Evolutionary conservation across 78 protist genomes (phyloP).

Genomic region (Tieghemostelium lacteum): DNA sequence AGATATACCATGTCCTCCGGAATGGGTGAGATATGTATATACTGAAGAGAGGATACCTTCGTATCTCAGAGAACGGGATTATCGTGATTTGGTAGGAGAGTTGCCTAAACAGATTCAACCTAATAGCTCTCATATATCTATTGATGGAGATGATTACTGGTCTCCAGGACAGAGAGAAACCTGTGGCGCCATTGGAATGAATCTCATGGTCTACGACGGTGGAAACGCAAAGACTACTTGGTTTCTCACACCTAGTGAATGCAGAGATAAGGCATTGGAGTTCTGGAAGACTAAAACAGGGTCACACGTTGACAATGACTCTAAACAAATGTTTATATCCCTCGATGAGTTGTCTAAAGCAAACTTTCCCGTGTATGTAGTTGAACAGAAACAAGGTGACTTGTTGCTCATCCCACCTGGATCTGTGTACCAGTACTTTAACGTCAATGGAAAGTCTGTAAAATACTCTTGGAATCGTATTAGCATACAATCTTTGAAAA

Average conservation of each 20-base stretch:
- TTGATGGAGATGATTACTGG: constrained; percentile 48
- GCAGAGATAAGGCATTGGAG: not conserved
- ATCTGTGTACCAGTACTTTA: constrained; percentile 28
- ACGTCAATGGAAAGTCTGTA: constrained; percentile 26
- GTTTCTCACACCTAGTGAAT: constrained; percentile 23
- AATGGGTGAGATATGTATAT: constrained; percentile 15
- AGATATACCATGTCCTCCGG: constrained; percentile 29
- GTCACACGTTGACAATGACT: constrained; percentile 5
- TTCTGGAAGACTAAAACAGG: constrained; percentile 26
- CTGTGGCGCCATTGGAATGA: constrained; percentile 11
- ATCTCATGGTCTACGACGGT: constrained; percentile 31
- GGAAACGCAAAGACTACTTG: constrained; percentile 5
- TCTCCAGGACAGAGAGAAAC: constrained; percentile 47
- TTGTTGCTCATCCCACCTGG: constrained; percentile 43
- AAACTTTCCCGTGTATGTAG: constrained; percentile 5
- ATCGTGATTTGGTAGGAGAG: constrained; percentile 14
- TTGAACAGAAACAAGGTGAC: constrained; percentile 66
- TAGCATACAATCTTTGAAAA: not conserved
- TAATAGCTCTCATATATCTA: not conserved
- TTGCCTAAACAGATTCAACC: constrained; percentile 19
- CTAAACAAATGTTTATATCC: constrained; percentile 8
- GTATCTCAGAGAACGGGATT: constrained; percentile 12
- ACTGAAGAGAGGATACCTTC: not conserved
- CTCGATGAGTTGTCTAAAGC: constrained; percentile 35
- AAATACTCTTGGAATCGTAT: constrained; percentile 49